Evolutionary conservation across 2,329 filamentous ascomycete species (phyloP).

Genomic region (Claviceps humidiphila): DNA sequence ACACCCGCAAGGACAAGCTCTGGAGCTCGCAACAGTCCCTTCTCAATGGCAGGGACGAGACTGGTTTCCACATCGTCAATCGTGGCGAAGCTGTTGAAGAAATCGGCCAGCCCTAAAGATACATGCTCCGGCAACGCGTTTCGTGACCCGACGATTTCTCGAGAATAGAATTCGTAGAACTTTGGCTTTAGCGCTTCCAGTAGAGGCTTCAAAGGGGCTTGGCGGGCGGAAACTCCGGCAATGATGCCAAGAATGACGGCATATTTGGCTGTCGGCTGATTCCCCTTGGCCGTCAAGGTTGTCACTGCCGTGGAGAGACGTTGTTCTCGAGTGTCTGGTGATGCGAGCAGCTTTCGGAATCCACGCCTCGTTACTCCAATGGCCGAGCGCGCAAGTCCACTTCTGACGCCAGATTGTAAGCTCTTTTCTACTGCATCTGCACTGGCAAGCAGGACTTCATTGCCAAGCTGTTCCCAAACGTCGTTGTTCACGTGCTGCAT

Average conservation of each 20-base stretch:
- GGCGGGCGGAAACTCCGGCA: constrained; percentile 70
- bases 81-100: constrained; percentile 65
- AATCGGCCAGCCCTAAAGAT: constrained; percentile 61
- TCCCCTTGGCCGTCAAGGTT: constrained; percentile 54
- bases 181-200: constrained; percentile 53
- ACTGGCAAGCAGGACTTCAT: constrained; percentile 53
- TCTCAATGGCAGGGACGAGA: constrained; percentile 72
- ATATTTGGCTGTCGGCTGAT: constrained; percentile 53
- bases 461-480: constrained; percentile 50
- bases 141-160: constrained; percentile 74
- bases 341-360: constrained; percentile 58
- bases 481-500: constrained; percentile 55
- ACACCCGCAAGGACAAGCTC: constrained; percentile 78
- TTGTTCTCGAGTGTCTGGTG: constrained; percentile 40
- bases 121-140: constrained; percentile 58
- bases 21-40: constrained; percentile 74
- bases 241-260: constrained; percentile 71
- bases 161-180: constrained; percentile 70
- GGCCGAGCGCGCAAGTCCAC: constrained; percentile 57
- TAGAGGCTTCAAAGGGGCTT: constrained; percentile 46
- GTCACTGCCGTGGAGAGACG: constrained; percentile 50
- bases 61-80: constrained; percentile 63
- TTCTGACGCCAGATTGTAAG: constrained; percentile 49
- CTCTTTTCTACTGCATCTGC: constrained; percentile 70
- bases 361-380: constrained; percentile 67